A percentile compares a stretch with the other conserved stretches of the same genome.
Conservation (phyloP, 345 rosid species). For the Gossypium stocksii region DNA sequence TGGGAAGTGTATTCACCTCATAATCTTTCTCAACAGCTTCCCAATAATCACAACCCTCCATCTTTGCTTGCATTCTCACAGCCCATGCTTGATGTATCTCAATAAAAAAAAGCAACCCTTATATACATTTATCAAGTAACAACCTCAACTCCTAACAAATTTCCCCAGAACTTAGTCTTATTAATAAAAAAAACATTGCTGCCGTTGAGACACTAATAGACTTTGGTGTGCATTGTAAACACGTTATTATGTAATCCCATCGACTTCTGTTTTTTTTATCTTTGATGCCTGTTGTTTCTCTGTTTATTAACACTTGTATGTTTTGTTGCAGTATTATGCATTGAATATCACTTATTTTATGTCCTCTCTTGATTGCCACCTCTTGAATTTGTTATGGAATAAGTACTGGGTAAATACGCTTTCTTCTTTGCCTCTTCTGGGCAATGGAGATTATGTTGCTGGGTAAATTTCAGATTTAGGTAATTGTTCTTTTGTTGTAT, state of each 20-base stretch:
- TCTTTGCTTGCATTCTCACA: too few relatives aligned
- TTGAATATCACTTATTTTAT: slow-evolving; percentile 91
- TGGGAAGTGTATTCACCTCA: too few relatives aligned
- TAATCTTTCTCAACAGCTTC: too few relatives aligned
- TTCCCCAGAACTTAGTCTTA: too few relatives aligned
- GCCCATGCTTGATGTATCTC: too few relatives aligned
- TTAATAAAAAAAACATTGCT: too few relatives aligned
- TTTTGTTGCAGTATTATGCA: slow-evolving; percentile 67
- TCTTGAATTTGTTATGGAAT: slow-evolving; percentile 93
- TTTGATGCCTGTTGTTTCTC: background rate
- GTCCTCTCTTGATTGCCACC: slow-evolving; percentile 93
- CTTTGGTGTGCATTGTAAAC: slow-evolving; percentile 89
- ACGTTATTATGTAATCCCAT: slow-evolving; percentile 28
- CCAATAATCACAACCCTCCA: too few relatives aligned
- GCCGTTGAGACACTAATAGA: too few relatives aligned
- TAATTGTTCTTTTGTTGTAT: slow-evolving; percentile 21
- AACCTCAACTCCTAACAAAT: too few relatives aligned
- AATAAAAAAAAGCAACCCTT: too few relatives aligned
- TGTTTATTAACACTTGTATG: background rate
- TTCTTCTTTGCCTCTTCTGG: slow-evolving; percentile 90
- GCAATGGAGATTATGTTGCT: slow-evolving; percentile 95
- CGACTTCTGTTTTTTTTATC: too few relatives aligned
- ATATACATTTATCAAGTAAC: too few relatives aligned
- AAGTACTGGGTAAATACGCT: slow-evolving; percentile 93
- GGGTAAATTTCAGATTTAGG: slow-evolving; percentile 98